These are phyloP conservation scores for Xylaria bambusicola DNA, from an alignment of 495 filamentous ascomycete species.

Conservation along the genomic window DNA sequence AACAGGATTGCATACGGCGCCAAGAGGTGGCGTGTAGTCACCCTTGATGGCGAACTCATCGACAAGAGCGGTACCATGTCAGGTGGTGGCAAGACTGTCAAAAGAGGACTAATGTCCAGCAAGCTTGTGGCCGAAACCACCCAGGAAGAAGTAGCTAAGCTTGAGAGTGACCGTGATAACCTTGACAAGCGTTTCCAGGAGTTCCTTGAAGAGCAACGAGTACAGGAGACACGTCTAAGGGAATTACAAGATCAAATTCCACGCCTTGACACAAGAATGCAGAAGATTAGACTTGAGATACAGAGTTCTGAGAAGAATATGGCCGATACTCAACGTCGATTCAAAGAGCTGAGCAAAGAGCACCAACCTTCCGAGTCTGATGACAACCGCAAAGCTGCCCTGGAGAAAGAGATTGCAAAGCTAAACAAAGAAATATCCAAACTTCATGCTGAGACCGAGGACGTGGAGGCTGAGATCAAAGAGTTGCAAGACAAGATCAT, in stretches of 20 bases:
- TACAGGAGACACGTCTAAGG: conserved; percentile 71
- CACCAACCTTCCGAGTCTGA: conserved; percentile 79
- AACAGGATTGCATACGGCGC: conserved; percentile 96
- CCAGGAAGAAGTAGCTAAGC: conserved; percentile 82
- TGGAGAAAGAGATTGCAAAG: conserved; percentile 76
- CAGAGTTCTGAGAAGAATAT: conserved; percentile 85
- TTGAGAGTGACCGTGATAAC: conserved; percentile 83
- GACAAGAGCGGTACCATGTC: conserved; percentile 98
- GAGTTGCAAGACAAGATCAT: conserved; percentile 93
- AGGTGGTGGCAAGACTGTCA: conserved; percentile 86
- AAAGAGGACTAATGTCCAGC: conserved; percentile 90
- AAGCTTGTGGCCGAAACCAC: conserved; percentile 83
- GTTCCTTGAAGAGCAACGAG: conserved; percentile 77
- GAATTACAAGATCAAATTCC: conserved; percentile 81
- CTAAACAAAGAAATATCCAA: conserved; percentile 78
- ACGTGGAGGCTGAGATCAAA: conserved; percentile 89
- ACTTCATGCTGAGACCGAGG: conserved; percentile 76
- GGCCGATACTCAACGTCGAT: conserved; percentile 76
- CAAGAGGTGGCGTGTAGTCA: conserved; percentile 92
- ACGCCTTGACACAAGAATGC: conserved; percentile 81
- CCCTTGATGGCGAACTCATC: conserved; percentile 90
- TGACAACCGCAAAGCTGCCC: conserved; percentile 63
- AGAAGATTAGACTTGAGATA: conserved; percentile 87
- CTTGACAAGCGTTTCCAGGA: conserved; percentile 77
- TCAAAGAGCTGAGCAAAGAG: conserved; percentile 77